Base-by-base conservation (phyloP, 2,329 filamentous ascomycete species). In the Fusarium verticillioides region DNA sequence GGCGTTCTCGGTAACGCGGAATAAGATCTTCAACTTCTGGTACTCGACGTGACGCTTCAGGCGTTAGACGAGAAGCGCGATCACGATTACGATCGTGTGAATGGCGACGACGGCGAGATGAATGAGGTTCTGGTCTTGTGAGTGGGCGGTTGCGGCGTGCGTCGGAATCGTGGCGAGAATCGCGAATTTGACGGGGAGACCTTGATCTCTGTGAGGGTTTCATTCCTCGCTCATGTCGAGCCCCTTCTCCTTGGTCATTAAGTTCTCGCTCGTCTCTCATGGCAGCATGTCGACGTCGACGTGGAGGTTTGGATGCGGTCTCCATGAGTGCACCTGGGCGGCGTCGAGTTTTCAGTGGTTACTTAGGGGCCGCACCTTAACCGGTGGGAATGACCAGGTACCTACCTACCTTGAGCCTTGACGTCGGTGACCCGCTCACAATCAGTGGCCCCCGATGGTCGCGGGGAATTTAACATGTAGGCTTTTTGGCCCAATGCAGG, bases 31-130 rank as follows among this genome's bases (percentile, higher is more conserved):
- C 82, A 42, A 73, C 76, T 60, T 81, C 83, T 63, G 74, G 66
- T 34, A 65, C 72, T 47, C 75, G 78, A 67, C 77, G 78, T 53
- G 78, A 69, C 39, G 75, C 67, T 26, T 80, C 76, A 62, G 78
- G 70, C 15, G 77, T 72, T 46, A 73, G 69, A 69, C 78, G 77
- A 69, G 63, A 44, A 47, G 65, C 66, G 64, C 79, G 78, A 63
- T 82, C 81, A 77, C 82, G 81, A 69, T 79, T 81, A 68, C 79
- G 81, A 63, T 84, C 82, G 69, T 78, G 80, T 53, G 84, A 83
- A 76, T 79, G 79, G 66, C 78, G 81, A 65, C 79, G 84, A 73
- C 80, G 80, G 72, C 82, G 79, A 59, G 80, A 79, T 71, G 80
- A 77, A 57, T 66, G 69, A 72, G 79, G 71, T 49, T 81, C 80